phyloP scores from a whole-genome alignment of 306 rosid species.

The Rosa rugosa region DNA sequence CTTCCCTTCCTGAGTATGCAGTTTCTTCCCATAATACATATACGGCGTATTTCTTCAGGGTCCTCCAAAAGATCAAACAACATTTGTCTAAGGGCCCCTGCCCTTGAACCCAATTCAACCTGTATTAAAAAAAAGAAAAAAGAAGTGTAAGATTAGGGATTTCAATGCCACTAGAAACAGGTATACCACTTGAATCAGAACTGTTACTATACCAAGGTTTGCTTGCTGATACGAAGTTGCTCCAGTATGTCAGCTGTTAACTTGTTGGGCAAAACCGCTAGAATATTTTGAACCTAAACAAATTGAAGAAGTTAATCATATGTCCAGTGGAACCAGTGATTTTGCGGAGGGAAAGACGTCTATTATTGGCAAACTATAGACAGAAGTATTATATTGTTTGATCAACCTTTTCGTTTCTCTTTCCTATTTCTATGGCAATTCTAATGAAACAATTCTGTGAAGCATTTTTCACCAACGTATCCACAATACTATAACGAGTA shows the following conservation, averaged over 20 bases:
- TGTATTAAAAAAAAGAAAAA: constrained; percentile 30
- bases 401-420: background rate
- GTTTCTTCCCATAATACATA: constrained; percentile 89
- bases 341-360: background rate
- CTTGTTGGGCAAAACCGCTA: constrained; percentile 83
- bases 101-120: constrained; percentile 97
- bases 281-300: constrained; percentile 77
- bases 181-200: constrained; percentile 14
- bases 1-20: constrained; percentile 63
- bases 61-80: constrained; percentile 94
- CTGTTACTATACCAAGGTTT: constrained; percentile 65
- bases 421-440: background rate
- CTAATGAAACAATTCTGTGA: background rate
- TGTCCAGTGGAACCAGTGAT: background rate
- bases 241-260: constrained; percentile 86
- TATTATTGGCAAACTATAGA: background rate
- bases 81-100: constrained; percentile 96
- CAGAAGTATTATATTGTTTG: background rate
- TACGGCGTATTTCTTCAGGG: constrained; percentile 79
- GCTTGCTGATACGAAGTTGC: constrained; percentile 98
- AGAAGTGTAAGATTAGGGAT: background rate
- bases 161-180: constrained; percentile 13
- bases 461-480: background rate
- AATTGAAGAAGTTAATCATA: constrained; percentile 1
- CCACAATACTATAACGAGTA: background rate